Base-by-base conservation (phyloP, 352 stramenopile species). In the Paralagenidium karlingii region DNA sequence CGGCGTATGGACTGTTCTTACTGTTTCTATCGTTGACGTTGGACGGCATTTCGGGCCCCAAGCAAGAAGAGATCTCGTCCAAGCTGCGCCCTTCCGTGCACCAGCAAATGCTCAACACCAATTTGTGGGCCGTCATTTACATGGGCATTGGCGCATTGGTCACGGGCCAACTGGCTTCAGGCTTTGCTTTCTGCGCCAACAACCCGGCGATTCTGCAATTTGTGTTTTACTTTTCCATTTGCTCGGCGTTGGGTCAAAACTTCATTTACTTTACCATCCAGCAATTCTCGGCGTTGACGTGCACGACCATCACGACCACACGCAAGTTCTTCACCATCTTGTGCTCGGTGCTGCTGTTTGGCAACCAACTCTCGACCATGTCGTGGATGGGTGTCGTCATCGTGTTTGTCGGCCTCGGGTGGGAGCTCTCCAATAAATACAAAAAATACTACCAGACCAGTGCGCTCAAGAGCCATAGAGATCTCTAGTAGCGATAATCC, bases 301-400 rank as follows among this genome's bases (percentile, higher is more conserved):
- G 92, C 59, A 98, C 94, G 25, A 99, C 96, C 25, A 97, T 99
- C 49, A 99, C 96, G 24, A 99, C 96, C 1, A 99, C 96, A 43
- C 79, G 96, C 60, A 99, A 99, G 70, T 99, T 99, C 62, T 99
- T 99, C 56, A 98, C 90, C 8, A 97, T 99, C 30, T 63, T 99
- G 19, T 87, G 98, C 52, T 98, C 88, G 16, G 94, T 99, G 12
- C 56, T 98, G 15, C 87, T 94, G 59, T 97, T 97, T 57, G 94
- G 92, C 18, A 91, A 98, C 73, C 47, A 80, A 24, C 81, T 99
- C 34, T 87, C 64, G 47, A 44, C 55, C 43, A 81, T 92, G 66
- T 94, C 94, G 55, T 98, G 92, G 92, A 49, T 79, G 20, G 77
- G 83, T 16, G 80, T 97, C 24, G 63, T 56, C 7, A 66, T 97